A percentile compares a stretch with the other conserved stretches of the same genome.
These are phyloP conservation scores for Colletotrichum melonis DNA, from an alignment of 2,329 filamentous ascomycete species.

Conservation along the genomic window DNA sequence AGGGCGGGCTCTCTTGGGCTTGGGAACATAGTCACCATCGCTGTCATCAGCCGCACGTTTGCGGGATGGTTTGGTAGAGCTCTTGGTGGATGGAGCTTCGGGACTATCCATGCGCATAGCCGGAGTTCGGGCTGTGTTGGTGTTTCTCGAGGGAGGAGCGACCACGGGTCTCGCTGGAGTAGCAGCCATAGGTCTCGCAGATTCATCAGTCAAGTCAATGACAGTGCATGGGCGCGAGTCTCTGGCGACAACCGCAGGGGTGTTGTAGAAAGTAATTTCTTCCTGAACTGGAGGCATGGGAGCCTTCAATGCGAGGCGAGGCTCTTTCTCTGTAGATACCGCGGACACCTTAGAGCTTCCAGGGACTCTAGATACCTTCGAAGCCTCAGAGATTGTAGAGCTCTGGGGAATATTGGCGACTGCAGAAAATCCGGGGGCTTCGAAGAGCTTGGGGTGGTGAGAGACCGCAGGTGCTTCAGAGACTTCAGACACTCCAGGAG, in stretches of 20 bases:
- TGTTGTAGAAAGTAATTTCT: not conserved
- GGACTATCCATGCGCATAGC: not conserved
- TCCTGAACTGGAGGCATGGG: too few relatives aligned
- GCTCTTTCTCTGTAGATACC: not conserved
- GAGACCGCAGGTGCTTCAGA: too few relatives aligned
- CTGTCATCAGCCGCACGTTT: conserved; percentile 15
- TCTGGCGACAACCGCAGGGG: too few relatives aligned
- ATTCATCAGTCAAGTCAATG: not conserved
- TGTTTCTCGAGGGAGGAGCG: not conserved
- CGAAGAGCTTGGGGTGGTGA: too few relatives aligned
- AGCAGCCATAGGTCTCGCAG: not conserved
- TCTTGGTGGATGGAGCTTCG: not conserved
- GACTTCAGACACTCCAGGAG: too few relatives aligned
- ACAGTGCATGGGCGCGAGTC: not conserved
- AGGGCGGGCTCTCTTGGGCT: conserved; percentile 12
- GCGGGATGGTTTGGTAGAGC: not conserved
- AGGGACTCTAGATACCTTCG: too few relatives aligned
- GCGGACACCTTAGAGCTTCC: too few relatives aligned
- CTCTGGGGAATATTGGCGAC: too few relatives aligned
- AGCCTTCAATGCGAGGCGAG: not conserved
- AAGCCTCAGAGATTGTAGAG: too few relatives aligned
- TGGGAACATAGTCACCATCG: conserved; percentile 19
- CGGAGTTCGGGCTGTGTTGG: not conserved
- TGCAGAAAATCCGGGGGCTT: too few relatives aligned
- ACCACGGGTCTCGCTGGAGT: not conserved